Evolutionary conservation across 78 protist genomes (phyloP), one percentile per base, ranked within the genome.

Genomic region (Pelomyxa schiedti): DNA sequence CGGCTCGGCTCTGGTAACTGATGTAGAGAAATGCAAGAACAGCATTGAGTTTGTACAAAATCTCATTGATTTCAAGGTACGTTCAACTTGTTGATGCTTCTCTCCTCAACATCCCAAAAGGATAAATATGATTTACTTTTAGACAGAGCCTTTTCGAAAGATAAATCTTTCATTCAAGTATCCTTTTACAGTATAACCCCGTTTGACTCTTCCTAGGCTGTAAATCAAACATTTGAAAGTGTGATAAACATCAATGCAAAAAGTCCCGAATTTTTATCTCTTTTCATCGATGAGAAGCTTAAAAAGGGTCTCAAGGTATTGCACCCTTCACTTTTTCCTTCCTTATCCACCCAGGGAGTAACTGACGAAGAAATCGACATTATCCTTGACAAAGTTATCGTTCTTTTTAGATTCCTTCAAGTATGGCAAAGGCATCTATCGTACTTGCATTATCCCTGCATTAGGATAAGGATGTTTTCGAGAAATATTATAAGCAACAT

Each of bases 401-500:
- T 75, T 71, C 58, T 94, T 29, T 88, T 93, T 76, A 75, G 96
- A 41, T 87, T 77, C 67, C 68, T 94, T 69, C 79, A 82, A n/a
- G n/a, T n/a, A n/a, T n/a, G n/a, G n/a, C n/a, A n/a, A n/a, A n/a
- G n/a, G n/a, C n/a, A n/a, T n/a, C n/a, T n/a, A n/a, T n/a, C n/a
- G n/a, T n/a, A n/a, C n/a, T n/a, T n/a, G n/a, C n/a, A n/a, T n/a
- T n/a, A n/a, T n/a, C n/a, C n/a, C n/a, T n/a, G n/a, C n/a, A n/a
- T n/a, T n/a, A n/a, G 47, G 97, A 94, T 41, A 95, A 95, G 84
- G 98, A 95, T 75, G 80, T 94, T 28, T 95, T 95, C 53, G 97
- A 94, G 42, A 75, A 84, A 70, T 94, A 92, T 74, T 93, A 93
- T 92, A 92, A 94, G 81, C 82, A 83, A 69, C 96, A 93, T 74